A percentile compares a stretch with the other conserved stretches of the same genome.
Conservation (phyloP, 2,329 filamentous ascomycete genomes). For the Neoarthrinium moseri region DNA sequence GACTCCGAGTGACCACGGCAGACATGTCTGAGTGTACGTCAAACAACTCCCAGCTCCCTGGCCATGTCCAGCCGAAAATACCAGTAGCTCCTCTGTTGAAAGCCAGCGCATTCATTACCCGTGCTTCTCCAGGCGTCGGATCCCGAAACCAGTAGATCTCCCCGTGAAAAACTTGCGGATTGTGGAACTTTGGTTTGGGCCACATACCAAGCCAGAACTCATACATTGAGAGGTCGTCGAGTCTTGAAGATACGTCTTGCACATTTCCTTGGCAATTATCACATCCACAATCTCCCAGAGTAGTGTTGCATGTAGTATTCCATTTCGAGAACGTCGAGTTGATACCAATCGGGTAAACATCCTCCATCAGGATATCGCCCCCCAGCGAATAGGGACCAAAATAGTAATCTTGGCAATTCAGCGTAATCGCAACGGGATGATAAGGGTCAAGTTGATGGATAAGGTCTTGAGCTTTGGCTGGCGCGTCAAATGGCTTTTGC, state of each 20-base stretch:
- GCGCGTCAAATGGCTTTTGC: constrained; percentile 50
- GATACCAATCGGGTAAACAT: constrained; percentile 59
- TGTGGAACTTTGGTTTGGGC: constrained; percentile 36
- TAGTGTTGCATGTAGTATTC: constrained; percentile 55
- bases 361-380: constrained; percentile 59
- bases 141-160: constrained; percentile 47
- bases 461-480: constrained; percentile 38
- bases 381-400: constrained; percentile 53
- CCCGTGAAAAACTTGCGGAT: constrained; percentile 47
- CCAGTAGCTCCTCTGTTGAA: constrained; percentile 45
- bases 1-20: constrained; percentile 30
- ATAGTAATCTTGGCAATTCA: constrained; percentile 64
- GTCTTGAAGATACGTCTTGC: constrained; percentile 44
- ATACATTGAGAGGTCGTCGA: constrained; percentile 37
- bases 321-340: constrained; percentile 55
- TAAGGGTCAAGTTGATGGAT: constrained; percentile 56
- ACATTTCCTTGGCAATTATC: constrained; percentile 57
- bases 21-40: constrained; percentile 38
- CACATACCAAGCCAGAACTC: constrained; percentile 38
- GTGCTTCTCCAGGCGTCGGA: constrained; percentile 40
- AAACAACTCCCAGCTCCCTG: constrained; percentile 34
- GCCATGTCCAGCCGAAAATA: constrained; percentile 46
- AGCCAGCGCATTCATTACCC: constrained; percentile 42
- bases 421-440: constrained; percentile 56
- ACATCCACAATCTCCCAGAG: constrained; percentile 63